Conservation (phyloP, 129 eudicot species). For the Pittosporum tobira region DNA sequence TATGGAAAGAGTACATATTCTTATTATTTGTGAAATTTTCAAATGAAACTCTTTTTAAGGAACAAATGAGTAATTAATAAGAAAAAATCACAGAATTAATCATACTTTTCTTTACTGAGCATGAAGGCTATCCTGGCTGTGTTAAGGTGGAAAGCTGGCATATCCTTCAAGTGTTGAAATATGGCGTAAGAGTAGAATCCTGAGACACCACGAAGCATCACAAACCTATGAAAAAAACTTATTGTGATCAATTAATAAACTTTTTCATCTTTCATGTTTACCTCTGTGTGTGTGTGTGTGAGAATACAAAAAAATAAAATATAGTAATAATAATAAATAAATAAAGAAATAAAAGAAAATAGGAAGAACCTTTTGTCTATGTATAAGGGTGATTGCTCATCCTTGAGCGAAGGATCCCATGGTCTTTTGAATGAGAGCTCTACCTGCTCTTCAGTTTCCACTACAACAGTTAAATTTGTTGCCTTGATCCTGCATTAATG, state of each 20-base stretch:
- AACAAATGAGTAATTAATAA: neutral
- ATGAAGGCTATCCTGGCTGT: conserved; percentile 73
- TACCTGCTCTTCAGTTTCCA: conserved; percentile 43
- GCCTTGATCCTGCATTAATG: conserved; percentile 33
- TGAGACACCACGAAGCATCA: conserved; percentile 60
- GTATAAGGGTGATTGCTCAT: conserved; percentile 39
- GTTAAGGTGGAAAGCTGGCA: conserved; percentile 73
- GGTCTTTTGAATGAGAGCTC: conserved; percentile 56
- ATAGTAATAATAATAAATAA: no score
- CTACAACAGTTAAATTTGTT: conserved; percentile 33
- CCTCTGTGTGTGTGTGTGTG: neutral
- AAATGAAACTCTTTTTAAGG: neutral
- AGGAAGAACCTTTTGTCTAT: conserved; percentile 43
- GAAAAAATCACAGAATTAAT: neutral
- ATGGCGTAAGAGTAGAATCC: conserved; percentile 91
- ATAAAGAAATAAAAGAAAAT: no score
- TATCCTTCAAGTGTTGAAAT: conserved; percentile 54
- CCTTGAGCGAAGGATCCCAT: conserved; percentile 45
- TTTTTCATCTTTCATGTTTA: neutral
- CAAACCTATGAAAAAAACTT: conserved; percentile 40
- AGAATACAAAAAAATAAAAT: no score
- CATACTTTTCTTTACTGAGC: conserved; percentile 74
- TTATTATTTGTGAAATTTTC: neutral
- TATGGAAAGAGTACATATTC: neutral
- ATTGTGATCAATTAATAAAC: neutral